Percentiles rank a stretch among this genome's conserved stretches.
These are phyloP conservation scores for Gaeumannomyces sp. DNA, from an alignment of 2,329 filamentous ascomycete genomes.

Conservation along the genomic window DNA sequence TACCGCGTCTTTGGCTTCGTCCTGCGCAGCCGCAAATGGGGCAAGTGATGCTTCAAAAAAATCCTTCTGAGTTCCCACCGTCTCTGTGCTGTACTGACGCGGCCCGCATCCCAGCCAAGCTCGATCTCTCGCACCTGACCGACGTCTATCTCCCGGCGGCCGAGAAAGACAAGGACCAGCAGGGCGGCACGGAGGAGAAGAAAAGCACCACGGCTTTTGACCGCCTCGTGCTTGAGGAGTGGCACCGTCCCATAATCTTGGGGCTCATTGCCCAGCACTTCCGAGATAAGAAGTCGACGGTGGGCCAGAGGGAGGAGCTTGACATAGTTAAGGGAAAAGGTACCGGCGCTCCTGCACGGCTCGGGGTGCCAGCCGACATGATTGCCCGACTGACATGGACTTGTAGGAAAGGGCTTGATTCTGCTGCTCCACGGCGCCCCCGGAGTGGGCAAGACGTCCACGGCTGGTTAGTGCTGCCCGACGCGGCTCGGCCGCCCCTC, in stretches of 20 bases:
- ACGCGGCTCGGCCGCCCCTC: background rate
- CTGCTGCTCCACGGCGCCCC: constrained; percentile 27
- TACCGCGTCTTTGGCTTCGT: constrained; percentile 28
- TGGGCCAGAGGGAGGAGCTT: constrained; percentile 15
- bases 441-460: constrained; percentile 28
- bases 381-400: no score
- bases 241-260: constrained; percentile 23
- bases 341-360: no score
- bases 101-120: constrained; percentile 10
- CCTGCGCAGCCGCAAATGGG: constrained; percentile 27
- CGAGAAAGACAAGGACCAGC: background rate
- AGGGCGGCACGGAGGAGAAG: background rate
- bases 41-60: constrained; percentile 13
- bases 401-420: constrained; percentile 20
- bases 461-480: constrained; percentile 18
- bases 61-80: constrained; percentile 9
- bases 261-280: constrained; percentile 27
- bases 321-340: constrained; percentile 27
- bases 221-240: constrained; percentile 19
- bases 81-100: background rate
- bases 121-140: constrained; percentile 14
- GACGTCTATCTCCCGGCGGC: background rate
- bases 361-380: no score
- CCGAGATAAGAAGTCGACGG: constrained; percentile 17
- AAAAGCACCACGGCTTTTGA: constrained; percentile 20